phyloP scores from a whole-genome alignment of 495 filamentous ascomycete genomes.

The Bryoglossum gracile region DNA sequence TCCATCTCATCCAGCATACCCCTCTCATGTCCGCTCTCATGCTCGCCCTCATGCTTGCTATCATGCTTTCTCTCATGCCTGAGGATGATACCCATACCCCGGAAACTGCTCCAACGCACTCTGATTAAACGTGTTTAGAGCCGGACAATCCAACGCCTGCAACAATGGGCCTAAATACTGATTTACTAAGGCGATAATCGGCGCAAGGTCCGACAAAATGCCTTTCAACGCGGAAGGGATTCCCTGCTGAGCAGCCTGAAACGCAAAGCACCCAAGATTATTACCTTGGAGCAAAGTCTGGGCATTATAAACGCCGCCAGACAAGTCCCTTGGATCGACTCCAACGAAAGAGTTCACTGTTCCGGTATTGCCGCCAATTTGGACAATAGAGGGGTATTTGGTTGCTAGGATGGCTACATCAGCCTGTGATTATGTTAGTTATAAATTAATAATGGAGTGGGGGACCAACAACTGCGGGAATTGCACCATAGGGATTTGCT shows the following conservation, averaged over 20 bases:
- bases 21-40: too few relatives aligned
- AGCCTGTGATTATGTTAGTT: too few relatives aligned
- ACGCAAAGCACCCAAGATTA: conserved; percentile 42
- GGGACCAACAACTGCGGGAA: too few relatives aligned
- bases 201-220: not conserved
- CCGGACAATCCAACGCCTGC: conserved; percentile 22
- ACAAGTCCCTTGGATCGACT: conserved; percentile 41
- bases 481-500: conserved; percentile 6
- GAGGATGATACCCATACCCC: conserved; percentile 19
- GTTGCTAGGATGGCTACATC: conserved; percentile 28
- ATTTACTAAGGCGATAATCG: not conserved
- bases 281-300: conserved; percentile 36
- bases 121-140: conserved; percentile 21
- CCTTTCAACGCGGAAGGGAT: not conserved
- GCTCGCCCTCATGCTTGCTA: too few relatives aligned
- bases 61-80: too few relatives aligned
- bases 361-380: conserved; percentile 50
- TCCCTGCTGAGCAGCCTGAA: conserved; percentile 15
- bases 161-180: not conserved
- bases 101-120: conserved; percentile 23
- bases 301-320: conserved; percentile 41
- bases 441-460: too few relatives aligned
- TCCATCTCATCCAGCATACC: too few relatives aligned
- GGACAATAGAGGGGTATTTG: conserved; percentile 24
- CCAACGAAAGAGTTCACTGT: conserved; percentile 47